phyloP scores from a whole-genome alignment of 805 yeast genomes.

The Candida glaebosa region DNA sequence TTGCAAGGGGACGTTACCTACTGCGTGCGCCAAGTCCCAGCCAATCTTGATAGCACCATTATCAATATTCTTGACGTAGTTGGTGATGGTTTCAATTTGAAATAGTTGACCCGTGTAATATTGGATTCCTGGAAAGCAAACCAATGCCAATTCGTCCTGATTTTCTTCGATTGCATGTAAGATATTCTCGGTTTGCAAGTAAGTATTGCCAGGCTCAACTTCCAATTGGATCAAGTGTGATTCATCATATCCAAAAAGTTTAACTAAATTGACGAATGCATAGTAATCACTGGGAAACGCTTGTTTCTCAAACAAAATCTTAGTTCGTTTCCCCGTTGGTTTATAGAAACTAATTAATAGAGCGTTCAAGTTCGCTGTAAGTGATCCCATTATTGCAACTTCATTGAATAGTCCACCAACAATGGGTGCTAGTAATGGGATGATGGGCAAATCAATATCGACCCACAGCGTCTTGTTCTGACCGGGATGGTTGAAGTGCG shows the following conservation, averaged over 20 bases:
- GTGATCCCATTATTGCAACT: constrained; percentile 83
- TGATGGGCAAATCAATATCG: constrained; percentile 74
- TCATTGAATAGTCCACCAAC: constrained; percentile 77
- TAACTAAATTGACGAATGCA: constrained; percentile 72
- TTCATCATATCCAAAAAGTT: constrained; percentile 51
- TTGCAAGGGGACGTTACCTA: constrained; percentile 73
- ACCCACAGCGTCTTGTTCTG: constrained; percentile 62
- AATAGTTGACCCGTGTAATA: constrained; percentile 89
- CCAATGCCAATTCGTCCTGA: constrained; percentile 62
- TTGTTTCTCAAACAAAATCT: constrained; percentile 78
- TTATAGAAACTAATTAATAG: constrained; percentile 69
- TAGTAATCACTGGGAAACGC: constrained; percentile 94
- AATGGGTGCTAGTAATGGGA: constrained; percentile 63
- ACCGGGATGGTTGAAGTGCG: constrained; percentile 73
- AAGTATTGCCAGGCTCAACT: constrained; percentile 57
- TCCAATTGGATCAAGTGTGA: constrained; percentile 60
- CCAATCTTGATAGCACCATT: constrained; percentile 58
- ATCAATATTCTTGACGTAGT: constrained; percentile 43
- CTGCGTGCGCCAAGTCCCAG: constrained; percentile 96
- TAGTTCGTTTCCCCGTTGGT: constrained; percentile 56
- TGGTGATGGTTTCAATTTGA: constrained; percentile 70
- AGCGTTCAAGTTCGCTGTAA: constrained; percentile 79
- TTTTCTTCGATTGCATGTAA: constrained; percentile 50
- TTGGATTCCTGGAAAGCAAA: constrained; percentile 85
- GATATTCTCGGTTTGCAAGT: constrained; percentile 62